These are phyloP conservation scores for Fusarium camptoceras DNA, from an alignment of 2,329 filamentous ascomycete genomes.

Conservation along the genomic window DNA sequence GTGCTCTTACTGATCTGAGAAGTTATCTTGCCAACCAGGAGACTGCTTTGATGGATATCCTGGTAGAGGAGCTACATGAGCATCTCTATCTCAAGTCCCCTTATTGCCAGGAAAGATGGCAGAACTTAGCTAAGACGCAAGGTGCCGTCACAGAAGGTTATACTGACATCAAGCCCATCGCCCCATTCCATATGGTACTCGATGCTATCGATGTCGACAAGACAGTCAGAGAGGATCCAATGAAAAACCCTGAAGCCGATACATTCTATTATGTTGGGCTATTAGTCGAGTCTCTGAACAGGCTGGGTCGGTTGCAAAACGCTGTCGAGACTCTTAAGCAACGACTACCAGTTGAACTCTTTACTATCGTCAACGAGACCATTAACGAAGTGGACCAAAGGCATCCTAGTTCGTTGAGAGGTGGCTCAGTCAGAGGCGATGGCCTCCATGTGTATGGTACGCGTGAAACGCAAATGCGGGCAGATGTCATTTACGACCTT, in stretches of 20 bases:
- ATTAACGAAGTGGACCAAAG: constrained; percentile 93
- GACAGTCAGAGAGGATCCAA: constrained; percentile 82
- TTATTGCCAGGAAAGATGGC: constrained; percentile 97
- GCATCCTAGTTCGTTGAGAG: constrained; percentile 83
- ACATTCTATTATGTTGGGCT: constrained; percentile 94
- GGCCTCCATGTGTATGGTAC: constrained; percentile 73
- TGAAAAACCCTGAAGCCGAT: constrained; percentile 93
- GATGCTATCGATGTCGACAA: constrained; percentile 71
- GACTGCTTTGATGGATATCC: constrained; percentile 87
- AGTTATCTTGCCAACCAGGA: constrained; percentile 95
- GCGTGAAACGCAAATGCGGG: constrained; percentile 79
- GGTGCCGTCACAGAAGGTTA: constrained; percentile 63
- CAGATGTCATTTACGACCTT: constrained; percentile 89
- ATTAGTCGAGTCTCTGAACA: constrained; percentile 89
- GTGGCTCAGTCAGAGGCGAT: constrained; percentile 63
- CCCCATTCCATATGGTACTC: constrained; percentile 69
- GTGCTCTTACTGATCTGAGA: constrained; percentile 85
- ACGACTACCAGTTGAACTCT: constrained; percentile 91
- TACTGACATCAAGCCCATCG: constrained; percentile 58
- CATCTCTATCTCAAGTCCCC: constrained; percentile 98
- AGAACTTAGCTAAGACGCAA: constrained; percentile 78
- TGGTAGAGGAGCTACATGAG: constrained; percentile 97
- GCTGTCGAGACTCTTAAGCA: constrained; percentile 94
- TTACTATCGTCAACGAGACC: constrained; percentile 92
- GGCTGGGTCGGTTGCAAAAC: constrained; percentile 84